A percentile compares a stretch with the other conserved stretches of the same genome.
phyloP scores from a whole-genome alignment of 2,329 filamentous ascomycete genomes.

The Basipetospora chlamydospora region DNA sequence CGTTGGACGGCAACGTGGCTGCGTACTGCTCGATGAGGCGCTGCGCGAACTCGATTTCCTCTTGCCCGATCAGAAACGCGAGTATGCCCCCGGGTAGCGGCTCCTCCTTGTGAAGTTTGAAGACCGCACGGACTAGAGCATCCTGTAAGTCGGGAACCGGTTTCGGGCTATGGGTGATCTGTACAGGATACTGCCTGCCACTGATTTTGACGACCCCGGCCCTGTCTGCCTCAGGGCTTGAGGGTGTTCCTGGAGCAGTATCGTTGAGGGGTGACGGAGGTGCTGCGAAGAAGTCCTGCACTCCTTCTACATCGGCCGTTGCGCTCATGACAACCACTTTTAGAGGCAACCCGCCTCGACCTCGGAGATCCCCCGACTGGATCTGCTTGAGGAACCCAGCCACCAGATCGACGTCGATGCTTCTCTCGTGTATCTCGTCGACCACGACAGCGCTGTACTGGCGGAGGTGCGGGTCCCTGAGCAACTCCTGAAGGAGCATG shows the following conservation, averaged over 20 bases:
- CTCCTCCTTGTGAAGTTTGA: conserved; percentile 75
- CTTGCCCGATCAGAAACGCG: conserved; percentile 83
- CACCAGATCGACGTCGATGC: conserved; percentile 83
- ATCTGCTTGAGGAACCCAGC: conserved; percentile 79
- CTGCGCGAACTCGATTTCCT: conserved; percentile 76
- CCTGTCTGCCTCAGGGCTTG: conserved; percentile 8
- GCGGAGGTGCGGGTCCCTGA: conserved; percentile 67
- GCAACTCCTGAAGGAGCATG: conserved; percentile 86
- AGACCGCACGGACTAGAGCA: conserved; percentile 63
- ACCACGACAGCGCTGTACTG: conserved; percentile 85
- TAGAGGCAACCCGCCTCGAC: conserved; percentile 57
- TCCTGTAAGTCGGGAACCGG: conserved; percentile 74
- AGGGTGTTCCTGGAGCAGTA: no score
- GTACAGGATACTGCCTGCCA: conserved; percentile 77
- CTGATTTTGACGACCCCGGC: conserved; percentile 44
- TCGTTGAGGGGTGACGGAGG: no score
- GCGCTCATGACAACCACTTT: conserved; percentile 97
- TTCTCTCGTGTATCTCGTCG: conserved; percentile 94
- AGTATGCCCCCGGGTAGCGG: conserved; percentile 88
- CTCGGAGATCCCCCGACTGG: conserved; percentile 44
- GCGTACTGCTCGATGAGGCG: conserved; percentile 70
- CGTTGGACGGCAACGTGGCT: conserved; percentile 52
- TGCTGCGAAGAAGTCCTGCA: conserved; percentile 57
- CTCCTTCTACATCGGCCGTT: conserved; percentile 72
- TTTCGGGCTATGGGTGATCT: conserved; percentile 56